phyloP scores from a whole-genome alignment of 106 monocot species.

The Dendrobium officinale region DNA sequence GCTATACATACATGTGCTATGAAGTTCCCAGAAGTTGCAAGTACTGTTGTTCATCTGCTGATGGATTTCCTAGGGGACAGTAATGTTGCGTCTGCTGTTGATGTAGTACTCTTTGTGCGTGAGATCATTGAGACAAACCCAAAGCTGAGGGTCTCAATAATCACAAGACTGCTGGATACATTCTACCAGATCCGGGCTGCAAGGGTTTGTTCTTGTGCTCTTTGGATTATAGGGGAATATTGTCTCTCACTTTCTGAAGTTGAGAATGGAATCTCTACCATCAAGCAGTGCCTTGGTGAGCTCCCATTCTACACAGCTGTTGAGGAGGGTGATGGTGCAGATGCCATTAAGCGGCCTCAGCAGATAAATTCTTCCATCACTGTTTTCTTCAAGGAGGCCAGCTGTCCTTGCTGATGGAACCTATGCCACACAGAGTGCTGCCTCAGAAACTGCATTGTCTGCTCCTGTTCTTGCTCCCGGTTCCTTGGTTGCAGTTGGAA shows the following conservation, averaged over 20 bases:
- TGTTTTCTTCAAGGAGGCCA: conserved; percentile 70
- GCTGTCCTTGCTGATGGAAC: conserved; percentile 87
- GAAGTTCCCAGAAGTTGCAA: conserved; percentile 90
- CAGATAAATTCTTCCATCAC: conserved; percentile 39
- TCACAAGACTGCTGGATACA: conserved; percentile 69
- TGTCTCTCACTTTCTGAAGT: conserved; percentile 83
- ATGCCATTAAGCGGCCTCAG: conserved; percentile 29
- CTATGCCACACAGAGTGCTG: conserved; percentile 95
- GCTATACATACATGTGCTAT: conserved; percentile 86
- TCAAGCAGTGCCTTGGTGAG: conserved; percentile 89
- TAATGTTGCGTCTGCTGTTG: conserved; percentile 81
- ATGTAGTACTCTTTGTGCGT: conserved; percentile 77
- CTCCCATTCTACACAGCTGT: conserved; percentile 71
- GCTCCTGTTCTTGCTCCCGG: conserved; percentile 51
- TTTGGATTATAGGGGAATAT: conserved; percentile 91
- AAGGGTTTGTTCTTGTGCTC: conserved; percentile 75
- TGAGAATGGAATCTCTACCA: conserved; percentile 66
- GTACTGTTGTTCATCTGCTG: conserved; percentile 77
- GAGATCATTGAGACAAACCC: conserved; percentile 92
- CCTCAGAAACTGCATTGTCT: conserved; percentile 53
- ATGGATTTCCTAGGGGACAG: conserved; percentile 92
- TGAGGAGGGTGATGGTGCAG: conserved; percentile 46
- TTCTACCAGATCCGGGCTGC: conserved; percentile 88
- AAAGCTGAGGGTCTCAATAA: conserved; percentile 82
- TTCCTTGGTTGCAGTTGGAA: conserved; percentile 42